These are phyloP conservation scores for Aristolochia contorta DNA, from an alignment of 164 flowering plant genomes.

Conservation along the genomic window DNA sequence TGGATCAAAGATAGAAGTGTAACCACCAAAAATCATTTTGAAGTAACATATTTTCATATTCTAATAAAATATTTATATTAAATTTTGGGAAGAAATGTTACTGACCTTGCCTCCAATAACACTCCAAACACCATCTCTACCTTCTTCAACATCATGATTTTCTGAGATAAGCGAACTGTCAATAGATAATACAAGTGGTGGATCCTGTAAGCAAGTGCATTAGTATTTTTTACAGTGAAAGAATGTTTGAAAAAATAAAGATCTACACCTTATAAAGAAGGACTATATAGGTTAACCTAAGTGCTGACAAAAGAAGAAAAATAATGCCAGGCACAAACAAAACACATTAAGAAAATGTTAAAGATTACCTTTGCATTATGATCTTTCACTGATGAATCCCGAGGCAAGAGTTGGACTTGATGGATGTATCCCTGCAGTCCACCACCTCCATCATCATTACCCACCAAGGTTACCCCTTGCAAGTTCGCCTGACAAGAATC, in stretches of 20 bases:
- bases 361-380: constrained; percentile 42
- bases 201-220: constrained; percentile 38
- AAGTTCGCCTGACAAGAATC: constrained; percentile 15
- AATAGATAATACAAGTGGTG: constrained; percentile 50
- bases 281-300: constrained; percentile 1
- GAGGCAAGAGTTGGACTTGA: constrained; percentile 29
- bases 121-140: constrained; percentile 72
- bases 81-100: neutral
- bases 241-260: neutral
- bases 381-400: constrained; percentile 26
- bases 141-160: constrained; percentile 54
- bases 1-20: neutral
- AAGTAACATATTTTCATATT: neutral
- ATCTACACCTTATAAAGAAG: neutral
- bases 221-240: neutral
- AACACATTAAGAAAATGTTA: neutral
- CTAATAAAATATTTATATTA: neutral
- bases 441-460: constrained; percentile 23
- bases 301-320: neutral
- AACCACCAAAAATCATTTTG: neutral
- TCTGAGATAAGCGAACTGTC: constrained; percentile 52
- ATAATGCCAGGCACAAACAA: neutral
- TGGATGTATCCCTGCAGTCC: constrained; percentile 47
- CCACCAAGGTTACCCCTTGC: constrained; percentile 26
- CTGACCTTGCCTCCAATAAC: constrained; percentile 88